Evolutionary conservation across 768 basidiomycete species (phyloP), one percentile per base, ranked within the genome.

Genomic region (Strobilomyces echinocephalus): DNA sequence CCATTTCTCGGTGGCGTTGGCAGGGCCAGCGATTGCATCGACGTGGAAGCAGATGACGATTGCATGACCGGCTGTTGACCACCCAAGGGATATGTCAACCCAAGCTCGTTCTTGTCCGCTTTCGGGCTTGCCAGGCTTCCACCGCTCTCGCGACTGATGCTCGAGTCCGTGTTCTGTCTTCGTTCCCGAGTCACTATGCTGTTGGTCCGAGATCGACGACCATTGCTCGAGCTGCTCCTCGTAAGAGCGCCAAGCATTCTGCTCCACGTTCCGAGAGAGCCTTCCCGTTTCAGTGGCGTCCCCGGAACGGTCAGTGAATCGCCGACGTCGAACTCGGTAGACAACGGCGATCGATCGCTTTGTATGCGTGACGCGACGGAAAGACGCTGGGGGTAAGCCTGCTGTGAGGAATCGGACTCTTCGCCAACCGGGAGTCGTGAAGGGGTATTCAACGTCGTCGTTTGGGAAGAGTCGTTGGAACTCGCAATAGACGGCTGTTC

Each of bases 131-230:
- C 81, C 35, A 85, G 69, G 64, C 88, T 90, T 38, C 76, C 83
- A 8, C 86, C 85, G 63, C 88, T 90, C 71, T 90, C 87, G 40
- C 87, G 76, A 62, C 84, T 88, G 47, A 86, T 72, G 58, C 81
- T 83, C 15, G 87, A 87, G 61, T 88, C 87, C 3, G 83, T 84
- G 54, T 85, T 76, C 65, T 84, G 82, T 38, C 84, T 79, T 61
- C 81, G 73, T 53, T 86, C 82, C 46, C 86, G 82, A 43, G 79
- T 78, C 40, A 77, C 77, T 52, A 89, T 79, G 63, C 87, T 89
- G 61, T 91, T 90, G 38, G 85, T 83, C 38, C 90, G 83, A 48
- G 88, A 90, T 46, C 89, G 83, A 60, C 88, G 80, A 8, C 89
- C 88, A 49, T 72, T 77, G 48, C 76, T 79, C 40, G 88, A 88